A percentile compares a stretch with the other conserved stretches of the same genome.
phyloP scores from a whole-genome alignment of 176 grass and related monocot genomes.

The Triticum turgidum region DNA sequence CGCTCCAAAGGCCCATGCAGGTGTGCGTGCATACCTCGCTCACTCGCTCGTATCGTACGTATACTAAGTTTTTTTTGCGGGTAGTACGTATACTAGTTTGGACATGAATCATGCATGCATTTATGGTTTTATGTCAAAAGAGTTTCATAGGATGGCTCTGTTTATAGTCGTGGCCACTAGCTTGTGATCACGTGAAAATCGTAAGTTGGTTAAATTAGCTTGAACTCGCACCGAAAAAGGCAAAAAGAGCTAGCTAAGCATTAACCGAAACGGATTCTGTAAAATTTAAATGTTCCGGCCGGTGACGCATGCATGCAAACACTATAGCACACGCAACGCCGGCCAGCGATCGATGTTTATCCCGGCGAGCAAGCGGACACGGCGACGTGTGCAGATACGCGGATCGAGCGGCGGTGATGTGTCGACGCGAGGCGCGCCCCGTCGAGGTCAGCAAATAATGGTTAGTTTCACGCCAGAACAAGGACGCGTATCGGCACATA shows the following conservation, averaged over 20 bases:
- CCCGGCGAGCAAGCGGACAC: not conserved
- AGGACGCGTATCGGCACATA: not conserved
- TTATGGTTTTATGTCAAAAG: not conserved
- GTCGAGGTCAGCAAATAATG: conserved; percentile 15
- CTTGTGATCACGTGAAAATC: too few species aligned
- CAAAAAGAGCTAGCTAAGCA: not conserved
- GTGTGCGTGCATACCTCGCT: not conserved
- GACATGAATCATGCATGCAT: not conserved
- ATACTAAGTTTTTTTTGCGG: not conserved
- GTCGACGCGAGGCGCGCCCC: not conserved
- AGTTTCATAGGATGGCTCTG: not conserved
- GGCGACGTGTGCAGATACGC: not conserved
- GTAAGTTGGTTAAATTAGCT: not conserved
- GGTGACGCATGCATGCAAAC: not conserved
- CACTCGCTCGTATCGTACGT: not conserved
- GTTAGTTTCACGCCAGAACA: not conserved
- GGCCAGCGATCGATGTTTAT: not conserved
- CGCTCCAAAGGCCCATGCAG: conserved; percentile 1
- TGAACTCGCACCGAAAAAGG: not conserved
- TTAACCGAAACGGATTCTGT: not conserved
- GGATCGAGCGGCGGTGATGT: not conserved
- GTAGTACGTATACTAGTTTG: not conserved
- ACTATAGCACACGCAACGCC: not conserved
- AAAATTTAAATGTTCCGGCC: not conserved
- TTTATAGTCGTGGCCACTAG: not conserved